phyloP scores from a whole-genome alignment of 192 early-diverging fungal genomes.

The Dispira simplex region DNA sequence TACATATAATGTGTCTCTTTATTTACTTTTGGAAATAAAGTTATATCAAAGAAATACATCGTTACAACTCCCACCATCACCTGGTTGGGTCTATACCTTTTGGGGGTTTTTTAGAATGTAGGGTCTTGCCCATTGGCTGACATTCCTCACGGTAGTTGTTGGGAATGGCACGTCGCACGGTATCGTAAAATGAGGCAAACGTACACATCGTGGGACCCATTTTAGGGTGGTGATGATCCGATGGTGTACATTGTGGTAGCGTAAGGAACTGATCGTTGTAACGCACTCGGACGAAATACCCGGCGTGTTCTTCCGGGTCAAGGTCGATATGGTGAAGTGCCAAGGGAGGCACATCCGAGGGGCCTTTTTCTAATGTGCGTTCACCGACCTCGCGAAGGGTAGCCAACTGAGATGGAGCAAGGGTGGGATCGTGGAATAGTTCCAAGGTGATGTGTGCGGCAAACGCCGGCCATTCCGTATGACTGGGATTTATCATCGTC shows the following conservation, averaged over 20 bases:
- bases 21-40: too few species aligned
- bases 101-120: too few species aligned
- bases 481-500: slow-evolving; percentile 14
- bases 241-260: slow-evolving; percentile 16
- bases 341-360: background rate
- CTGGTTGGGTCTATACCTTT: too few species aligned
- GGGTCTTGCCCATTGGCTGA: background rate
- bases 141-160: background rate
- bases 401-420: slow-evolving; percentile 1
- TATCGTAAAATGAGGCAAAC: slow-evolving; percentile 22
- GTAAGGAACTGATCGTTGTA: slow-evolving; percentile 19
- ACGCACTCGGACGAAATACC: slow-evolving; percentile 19
- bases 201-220: slow-evolving; percentile 25
- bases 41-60: too few species aligned
- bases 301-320: background rate
- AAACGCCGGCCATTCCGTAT: slow-evolving; percentile 19
- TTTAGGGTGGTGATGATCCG: slow-evolving; percentile 19
- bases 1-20: too few species aligned
- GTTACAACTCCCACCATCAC: too few species aligned
- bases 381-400: background rate
- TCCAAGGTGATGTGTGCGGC: slow-evolving; percentile 24
- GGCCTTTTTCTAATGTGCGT: background rate
- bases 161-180: background rate
- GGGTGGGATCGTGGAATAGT: slow-evolving; percentile 16
- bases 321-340: background rate